phyloP scores from a whole-genome alignment of 129 eudicot genomes.

The Centrapalus pauciflorus region DNA sequence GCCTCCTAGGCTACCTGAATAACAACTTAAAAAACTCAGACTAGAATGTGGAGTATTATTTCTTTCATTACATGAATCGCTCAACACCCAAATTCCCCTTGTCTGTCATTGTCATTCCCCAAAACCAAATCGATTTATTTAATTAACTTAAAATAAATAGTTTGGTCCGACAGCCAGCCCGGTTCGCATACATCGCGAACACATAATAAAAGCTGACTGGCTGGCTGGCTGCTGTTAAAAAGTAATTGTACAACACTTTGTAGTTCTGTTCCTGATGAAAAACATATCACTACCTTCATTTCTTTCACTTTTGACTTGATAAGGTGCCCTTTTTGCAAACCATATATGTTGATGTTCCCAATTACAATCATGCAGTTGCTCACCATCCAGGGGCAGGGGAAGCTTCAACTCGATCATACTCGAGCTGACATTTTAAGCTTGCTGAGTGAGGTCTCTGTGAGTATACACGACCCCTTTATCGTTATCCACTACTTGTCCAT shows the following conservation, averaged over 20 bases:
- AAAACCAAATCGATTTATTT: constrained; percentile 14
- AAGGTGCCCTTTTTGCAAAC: too few relatives aligned
- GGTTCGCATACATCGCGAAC: constrained; percentile 34
- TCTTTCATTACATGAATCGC: constrained; percentile 13
- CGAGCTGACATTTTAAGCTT: constrained; percentile 13
- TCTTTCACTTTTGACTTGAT: constrained; percentile 27
- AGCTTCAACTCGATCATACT: constrained; percentile 1
- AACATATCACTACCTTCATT: constrained; percentile 9
- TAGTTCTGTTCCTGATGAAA: not conserved
- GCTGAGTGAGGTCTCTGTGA: constrained; percentile 63
- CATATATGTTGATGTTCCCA: not conserved
- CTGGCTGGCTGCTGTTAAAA: constrained; percentile 10
- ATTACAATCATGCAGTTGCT: not conserved
- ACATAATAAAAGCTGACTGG: constrained; percentile 31
- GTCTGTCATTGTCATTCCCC: constrained; percentile 8
- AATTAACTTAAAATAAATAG: constrained; percentile 9
- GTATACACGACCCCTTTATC: constrained; percentile 75
- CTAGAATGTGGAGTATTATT: constrained; percentile 16
- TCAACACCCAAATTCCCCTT: not conserved
- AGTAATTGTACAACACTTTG: constrained; percentile 27
- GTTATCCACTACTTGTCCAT: constrained; percentile 80
- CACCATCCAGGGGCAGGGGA: constrained; percentile 9
- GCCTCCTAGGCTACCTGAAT: too few relatives aligned
- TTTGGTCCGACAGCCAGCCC: constrained; percentile 9
- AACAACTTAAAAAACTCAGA: constrained; percentile 2